Evolutionary conservation across 345 rosid species (phyloP).

Genomic region (Camelina laxa): DNA sequence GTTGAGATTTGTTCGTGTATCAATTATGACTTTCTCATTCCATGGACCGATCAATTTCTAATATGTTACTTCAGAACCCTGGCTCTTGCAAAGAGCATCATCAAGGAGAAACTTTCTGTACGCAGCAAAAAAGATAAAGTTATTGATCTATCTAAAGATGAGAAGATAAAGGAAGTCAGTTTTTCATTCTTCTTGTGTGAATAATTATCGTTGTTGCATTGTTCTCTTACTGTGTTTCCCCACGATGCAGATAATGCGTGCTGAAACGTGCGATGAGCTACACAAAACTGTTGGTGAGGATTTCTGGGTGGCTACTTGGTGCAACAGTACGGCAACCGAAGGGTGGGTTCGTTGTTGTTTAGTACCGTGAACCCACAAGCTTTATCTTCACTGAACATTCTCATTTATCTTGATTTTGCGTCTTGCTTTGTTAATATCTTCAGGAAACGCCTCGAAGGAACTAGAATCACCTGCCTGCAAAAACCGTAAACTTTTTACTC

Average conservation of each 20-base stretch:
- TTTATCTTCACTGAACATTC: conserved; percentile 26
- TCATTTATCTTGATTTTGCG: conserved; percentile 22
- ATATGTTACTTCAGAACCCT: conserved; percentile 66
- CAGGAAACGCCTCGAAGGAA: conserved; percentile 96
- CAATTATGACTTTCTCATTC: neutral
- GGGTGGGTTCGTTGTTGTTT: conserved; percentile 56
- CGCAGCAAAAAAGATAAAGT: conserved; percentile 65
- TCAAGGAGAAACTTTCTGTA: conserved; percentile 72
- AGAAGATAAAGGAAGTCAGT: conserved; percentile 74
- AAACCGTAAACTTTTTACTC: conserved; percentile 53
- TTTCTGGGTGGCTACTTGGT: conserved; percentile 97
- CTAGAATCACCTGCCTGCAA: conserved; percentile 74
- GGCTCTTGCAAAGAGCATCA: conserved; percentile 66
- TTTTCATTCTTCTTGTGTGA: conserved; percentile 13
- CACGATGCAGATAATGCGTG: conserved; percentile 65
- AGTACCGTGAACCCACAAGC: conserved; percentile 19
- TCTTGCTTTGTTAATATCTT: conserved; percentile 40
- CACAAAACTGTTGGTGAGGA: conserved; percentile 87
- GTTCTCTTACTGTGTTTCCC: conserved; percentile 15
- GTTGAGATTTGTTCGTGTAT: conserved; percentile 12
- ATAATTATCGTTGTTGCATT: conserved; percentile 23
- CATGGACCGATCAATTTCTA: conserved; percentile 13
- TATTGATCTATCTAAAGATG: conserved; percentile 68
- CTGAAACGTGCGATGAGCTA: conserved; percentile 79
- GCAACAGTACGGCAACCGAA: conserved; percentile 77